Conservation (phyloP, 768 basidiomycete genomes). For the Pleurotus djamor region DNA sequence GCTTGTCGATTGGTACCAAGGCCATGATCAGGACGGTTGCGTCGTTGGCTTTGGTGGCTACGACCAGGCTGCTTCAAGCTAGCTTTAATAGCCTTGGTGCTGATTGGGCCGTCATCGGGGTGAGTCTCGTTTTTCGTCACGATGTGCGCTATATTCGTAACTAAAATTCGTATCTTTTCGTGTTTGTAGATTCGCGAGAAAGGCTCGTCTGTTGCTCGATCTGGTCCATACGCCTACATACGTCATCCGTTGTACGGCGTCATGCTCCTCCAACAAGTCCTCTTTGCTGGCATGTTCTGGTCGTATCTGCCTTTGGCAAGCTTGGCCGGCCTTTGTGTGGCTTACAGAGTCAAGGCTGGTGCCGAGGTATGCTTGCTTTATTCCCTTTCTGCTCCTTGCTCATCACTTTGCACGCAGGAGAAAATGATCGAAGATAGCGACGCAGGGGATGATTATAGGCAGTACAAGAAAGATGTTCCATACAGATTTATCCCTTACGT, state of each 20-base stretch:
- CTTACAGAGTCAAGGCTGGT: slow-evolving; percentile 29
- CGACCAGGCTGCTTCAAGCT: slow-evolving; percentile 11
- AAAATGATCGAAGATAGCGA: slow-evolving; percentile 20
- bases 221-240: slow-evolving; percentile 30
- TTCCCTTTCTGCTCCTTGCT: neutral
- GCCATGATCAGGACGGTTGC: slow-evolving; percentile 22
- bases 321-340: slow-evolving; percentile 16
- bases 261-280: slow-evolving; percentile 21
- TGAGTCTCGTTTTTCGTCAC: slow-evolving; percentile 5
- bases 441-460: slow-evolving; percentile 20
- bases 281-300: slow-evolving; percentile 26
- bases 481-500: slow-evolving; percentile 25
- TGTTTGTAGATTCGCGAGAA: slow-evolving; percentile 19
- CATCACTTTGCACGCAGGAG: slow-evolving; percentile 19
- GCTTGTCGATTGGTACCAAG: slow-evolving; percentile 14
- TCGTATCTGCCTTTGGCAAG: slow-evolving; percentile 29
- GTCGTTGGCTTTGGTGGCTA: slow-evolving; percentile 19
- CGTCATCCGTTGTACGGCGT: slow-evolving; percentile 30
- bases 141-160: neutral
- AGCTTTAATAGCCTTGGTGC: slow-evolving; percentile 18
- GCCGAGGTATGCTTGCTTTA: slow-evolving; percentile 21
- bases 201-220: slow-evolving; percentile 17
- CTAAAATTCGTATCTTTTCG: neutral
- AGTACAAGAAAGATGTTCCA: slow-evolving; percentile 24
- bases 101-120: slow-evolving; percentile 29